These are phyloP conservation scores for Tricholomella constricta DNA, from an alignment of 768 basidiomycete species.

Conservation along the genomic window DNA sequence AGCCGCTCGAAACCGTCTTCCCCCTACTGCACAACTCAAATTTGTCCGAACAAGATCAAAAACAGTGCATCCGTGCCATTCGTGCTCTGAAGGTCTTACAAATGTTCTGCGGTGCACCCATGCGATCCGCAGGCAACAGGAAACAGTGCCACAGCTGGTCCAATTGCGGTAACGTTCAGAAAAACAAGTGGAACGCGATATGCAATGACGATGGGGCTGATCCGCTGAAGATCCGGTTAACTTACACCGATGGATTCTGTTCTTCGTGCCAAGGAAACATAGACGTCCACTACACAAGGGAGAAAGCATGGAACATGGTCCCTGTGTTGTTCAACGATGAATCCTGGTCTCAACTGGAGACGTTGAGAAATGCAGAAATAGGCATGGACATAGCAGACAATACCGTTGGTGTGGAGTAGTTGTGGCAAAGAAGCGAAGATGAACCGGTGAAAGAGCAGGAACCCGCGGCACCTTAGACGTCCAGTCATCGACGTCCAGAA, in stretches of 20 bases:
- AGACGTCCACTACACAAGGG: background rate
- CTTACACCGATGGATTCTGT: background rate
- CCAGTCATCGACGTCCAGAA: too few species aligned
- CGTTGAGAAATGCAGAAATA: background rate
- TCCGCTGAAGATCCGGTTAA: background rate
- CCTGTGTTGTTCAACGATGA: background rate
- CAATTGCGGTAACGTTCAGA: background rate
- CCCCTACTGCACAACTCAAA: background rate
- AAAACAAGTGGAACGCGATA: background rate
- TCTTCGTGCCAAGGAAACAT: background rate
- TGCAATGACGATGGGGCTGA: background rate
- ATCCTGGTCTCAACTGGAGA: background rate
- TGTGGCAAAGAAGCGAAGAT: too few species aligned
- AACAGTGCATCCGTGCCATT: constrained; percentile 1
- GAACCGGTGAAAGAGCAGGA: too few species aligned
- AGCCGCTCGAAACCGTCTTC: background rate
- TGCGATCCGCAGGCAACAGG: background rate
- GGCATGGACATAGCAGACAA: too few species aligned
- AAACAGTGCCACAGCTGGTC: background rate
- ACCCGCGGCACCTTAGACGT: too few species aligned
- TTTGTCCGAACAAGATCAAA: background rate
- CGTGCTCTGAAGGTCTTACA: background rate
- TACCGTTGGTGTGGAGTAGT: too few species aligned
- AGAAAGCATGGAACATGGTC: background rate
- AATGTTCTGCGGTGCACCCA: background rate